phyloP scores from a whole-genome alignment of 1,284 basidiomycete genomes.

The Malassezia yamatoensis region DNA sequence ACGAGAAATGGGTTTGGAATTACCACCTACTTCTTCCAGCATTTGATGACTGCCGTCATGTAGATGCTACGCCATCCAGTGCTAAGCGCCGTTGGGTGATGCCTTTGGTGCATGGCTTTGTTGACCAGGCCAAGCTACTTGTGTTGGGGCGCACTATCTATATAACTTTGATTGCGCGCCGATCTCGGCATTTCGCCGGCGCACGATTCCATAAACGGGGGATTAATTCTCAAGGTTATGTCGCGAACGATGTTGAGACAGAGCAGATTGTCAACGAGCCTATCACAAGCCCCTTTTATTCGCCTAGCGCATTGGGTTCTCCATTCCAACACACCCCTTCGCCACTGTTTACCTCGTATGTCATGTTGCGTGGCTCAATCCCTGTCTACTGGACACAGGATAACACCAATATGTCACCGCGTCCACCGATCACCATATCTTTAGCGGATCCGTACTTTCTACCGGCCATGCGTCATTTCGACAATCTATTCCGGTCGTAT shows the following conservation, averaged over 20 bases:
- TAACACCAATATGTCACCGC: conserved; percentile 74
- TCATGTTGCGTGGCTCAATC: conserved; percentile 92
- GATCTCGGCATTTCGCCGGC: conserved; percentile 91
- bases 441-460: conserved; percentile 92
- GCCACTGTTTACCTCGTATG: conserved; percentile 84
- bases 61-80: conserved; percentile 13
- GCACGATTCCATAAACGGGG: conserved; percentile 90
- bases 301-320: conserved; percentile 14
- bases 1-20: conserved; percentile 93
- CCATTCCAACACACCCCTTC: conserved; percentile 10
- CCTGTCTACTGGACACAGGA: conserved; percentile 95
- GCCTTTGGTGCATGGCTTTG: conserved; percentile 86
- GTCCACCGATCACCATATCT: conserved; percentile 79
- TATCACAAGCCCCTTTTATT: conserved; percentile 57
- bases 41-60: conserved; percentile 38
- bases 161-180: conserved; percentile 81
- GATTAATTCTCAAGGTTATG: conserved; percentile 79
- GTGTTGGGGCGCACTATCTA: conserved; percentile 83
- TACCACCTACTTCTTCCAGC: conserved; percentile 69
- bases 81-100: conserved; percentile 65
- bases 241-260: conserved; percentile 97
- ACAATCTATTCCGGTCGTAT: conserved; percentile 79
- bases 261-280: conserved; percentile 97
- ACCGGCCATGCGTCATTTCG: conserved; percentile 85
- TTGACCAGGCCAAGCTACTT: conserved; percentile 92